Evolutionary conservation across 495 filamentous ascomycete genomes (phyloP).

Genomic region (Schizothecium vesticola): DNA sequence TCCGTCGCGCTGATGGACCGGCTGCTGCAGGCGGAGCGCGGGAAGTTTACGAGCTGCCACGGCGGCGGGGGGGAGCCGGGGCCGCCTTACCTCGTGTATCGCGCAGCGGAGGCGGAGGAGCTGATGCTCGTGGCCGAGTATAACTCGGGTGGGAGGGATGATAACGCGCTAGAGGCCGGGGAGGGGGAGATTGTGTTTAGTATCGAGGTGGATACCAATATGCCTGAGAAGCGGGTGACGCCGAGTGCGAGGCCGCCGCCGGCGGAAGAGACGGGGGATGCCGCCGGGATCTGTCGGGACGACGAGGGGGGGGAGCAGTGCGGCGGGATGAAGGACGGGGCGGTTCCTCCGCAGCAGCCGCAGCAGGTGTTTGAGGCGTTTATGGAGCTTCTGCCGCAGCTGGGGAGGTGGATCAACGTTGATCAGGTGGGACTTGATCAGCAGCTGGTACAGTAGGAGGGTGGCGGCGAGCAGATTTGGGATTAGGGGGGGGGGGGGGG

Average conservation of each 20-base stretch:
- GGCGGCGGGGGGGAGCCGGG: conserved; percentile 1
- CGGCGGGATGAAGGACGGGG: neutral
- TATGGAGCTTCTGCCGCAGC: neutral
- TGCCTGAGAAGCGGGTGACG: neutral
- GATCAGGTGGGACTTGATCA: neutral
- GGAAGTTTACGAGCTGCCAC: neutral
- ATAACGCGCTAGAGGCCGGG: neutral
- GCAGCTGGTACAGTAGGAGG: neutral
- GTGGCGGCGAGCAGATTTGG: neutral
- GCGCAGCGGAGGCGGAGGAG: neutral
- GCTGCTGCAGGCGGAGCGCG: neutral
- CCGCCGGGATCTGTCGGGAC: neutral
- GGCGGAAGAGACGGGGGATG: neutral
- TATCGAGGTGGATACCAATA: neutral
- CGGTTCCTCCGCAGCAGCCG: neutral
- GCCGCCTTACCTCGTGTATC: neutral
- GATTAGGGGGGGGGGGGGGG: neutral
- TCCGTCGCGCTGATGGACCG: conserved; percentile 5
- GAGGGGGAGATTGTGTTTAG: neutral
- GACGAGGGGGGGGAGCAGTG: neutral
- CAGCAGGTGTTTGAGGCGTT: neutral
- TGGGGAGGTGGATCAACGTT: neutral
- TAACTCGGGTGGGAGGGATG: neutral
- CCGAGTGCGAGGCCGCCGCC: neutral
- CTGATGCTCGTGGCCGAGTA: neutral